A percentile compares a stretch with the other conserved stretches of the same genome.
phyloP scores from a whole-genome alignment of 1,139 yeast genomes.

The Petasospora rhodanensis region DNA sequence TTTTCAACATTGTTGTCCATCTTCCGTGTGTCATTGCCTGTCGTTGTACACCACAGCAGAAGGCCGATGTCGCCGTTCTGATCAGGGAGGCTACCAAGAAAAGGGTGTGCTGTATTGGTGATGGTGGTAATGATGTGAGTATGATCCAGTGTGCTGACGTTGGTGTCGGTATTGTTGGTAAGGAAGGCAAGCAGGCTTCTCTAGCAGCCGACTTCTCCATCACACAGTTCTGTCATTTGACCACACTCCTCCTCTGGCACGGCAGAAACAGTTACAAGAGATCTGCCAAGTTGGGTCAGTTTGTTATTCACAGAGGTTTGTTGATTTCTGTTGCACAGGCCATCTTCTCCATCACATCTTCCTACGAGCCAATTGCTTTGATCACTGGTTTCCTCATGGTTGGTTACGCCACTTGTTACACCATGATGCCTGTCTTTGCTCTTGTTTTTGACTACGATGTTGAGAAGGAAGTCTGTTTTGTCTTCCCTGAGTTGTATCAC shows the following conservation, averaged over 20 bases:
- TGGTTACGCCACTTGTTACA: conserved; percentile 93
- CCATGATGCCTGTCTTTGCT: conserved; percentile 98
- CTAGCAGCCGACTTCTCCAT: conserved; percentile 95
- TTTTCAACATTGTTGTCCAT: conserved; percentile 68
- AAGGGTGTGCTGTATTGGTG: conserved; percentile 96
- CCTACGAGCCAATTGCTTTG: conserved; percentile 89
- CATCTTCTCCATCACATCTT: conserved; percentile 78
- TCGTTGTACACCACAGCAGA: conserved; percentile 98
- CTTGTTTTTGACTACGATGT: conserved; percentile 89
- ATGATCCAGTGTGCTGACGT: conserved; percentile 99
- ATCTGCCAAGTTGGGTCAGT: conserved; percentile 91
- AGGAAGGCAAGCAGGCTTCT: conserved; percentile 97
- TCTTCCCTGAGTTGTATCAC: conserved; percentile 92
- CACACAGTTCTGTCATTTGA: conserved; percentile 84
- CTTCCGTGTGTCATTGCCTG: conserved; percentile 95
- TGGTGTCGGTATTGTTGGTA: conserved; percentile 98
- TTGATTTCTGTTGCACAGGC: conserved; percentile 96
- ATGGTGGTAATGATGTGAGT: conserved; percentile 98
- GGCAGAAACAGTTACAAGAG: conserved; percentile 96
- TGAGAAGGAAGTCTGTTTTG: conserved; percentile 79
- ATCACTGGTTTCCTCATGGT: conserved; percentile 98
- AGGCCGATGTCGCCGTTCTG: conserved; percentile 86
- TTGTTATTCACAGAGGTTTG: conserved; percentile 93
- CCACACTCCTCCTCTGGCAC: conserved; percentile 90
- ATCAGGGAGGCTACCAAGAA: conserved; percentile 79